Evolutionary conservation across 2,329 filamentous ascomycete species (phyloP), one percentile per base, ranked within the genome.

Genomic region (Trichoderma afroharzianum): DNA sequence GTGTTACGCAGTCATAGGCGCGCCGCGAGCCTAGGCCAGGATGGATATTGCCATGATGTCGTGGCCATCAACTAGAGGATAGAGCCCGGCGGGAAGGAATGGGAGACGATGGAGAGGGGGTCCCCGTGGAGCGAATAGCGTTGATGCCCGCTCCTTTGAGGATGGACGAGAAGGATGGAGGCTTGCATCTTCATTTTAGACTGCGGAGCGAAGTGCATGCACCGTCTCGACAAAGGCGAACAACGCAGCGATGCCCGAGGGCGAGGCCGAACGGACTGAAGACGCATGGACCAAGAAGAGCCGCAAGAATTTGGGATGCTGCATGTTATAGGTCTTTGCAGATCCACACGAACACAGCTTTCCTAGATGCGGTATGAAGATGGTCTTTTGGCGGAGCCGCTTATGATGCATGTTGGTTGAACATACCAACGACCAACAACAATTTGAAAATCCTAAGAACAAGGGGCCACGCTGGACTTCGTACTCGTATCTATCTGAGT

Each of bases 1-100:
- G 33, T 36, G 64, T 63, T 58, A 30, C 70, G 32, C 57, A 68
- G 55, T n/a, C n/a, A 36, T 71, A 50, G 63, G 64, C 70, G 47
- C 70, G 47, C 70, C 63, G 63, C 30, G 33, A n/a, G 70, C 64
- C 58, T 68, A 68, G 70, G 32, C 57, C 21, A 24, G 39, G n/a
- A 63, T 58, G 24, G 58, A 61, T 57, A 71, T 63, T n/a, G 62
- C 28, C 30, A 53, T 57, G 58, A 36, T 59, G 63, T 68, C 57
- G 70, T 71, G 70, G 63, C 63, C 63, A 36, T 64, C 57, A 33
- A 55, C 43, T 47, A 68, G 70, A 68, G 70, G 64, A 58, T 58
- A 36, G 64, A 71, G 26, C 26, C 33, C 6, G n/a, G 57, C 58
- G 57, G 63, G 64, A 69, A 69, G 67, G 70, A 68, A 59, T 64